These are phyloP conservation scores for Hibiscus trionum DNA, from an alignment of 345 rosid species.

Conservation along the genomic window DNA sequence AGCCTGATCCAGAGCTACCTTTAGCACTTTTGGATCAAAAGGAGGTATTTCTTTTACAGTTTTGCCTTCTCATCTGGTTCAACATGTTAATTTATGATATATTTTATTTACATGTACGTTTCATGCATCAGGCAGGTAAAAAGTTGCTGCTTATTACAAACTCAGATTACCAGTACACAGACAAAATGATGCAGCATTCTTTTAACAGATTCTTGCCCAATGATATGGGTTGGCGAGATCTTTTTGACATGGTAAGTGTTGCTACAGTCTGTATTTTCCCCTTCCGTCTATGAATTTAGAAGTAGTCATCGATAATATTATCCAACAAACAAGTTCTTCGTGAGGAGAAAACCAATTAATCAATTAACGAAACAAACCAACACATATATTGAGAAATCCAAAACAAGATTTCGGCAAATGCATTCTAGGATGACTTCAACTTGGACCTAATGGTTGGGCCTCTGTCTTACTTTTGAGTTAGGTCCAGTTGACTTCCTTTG, in stretches of 20 bases:
- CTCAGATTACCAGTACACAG: conserved; percentile 86
- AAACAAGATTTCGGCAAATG: background rate
- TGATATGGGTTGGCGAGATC: conserved; percentile 90
- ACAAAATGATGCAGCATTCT: conserved; percentile 98
- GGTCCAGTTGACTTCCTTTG: background rate
- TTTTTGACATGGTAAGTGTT: conserved; percentile 68
- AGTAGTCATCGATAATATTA: background rate
- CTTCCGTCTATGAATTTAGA: background rate
- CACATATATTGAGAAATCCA: background rate
- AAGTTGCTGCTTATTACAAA: conserved; percentile 90
- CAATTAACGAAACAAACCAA: background rate
- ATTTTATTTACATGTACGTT: conserved; percentile 11
- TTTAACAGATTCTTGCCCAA: conserved; percentile 85
- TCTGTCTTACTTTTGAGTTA: background rate
- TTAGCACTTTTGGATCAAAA: conserved; percentile 87
- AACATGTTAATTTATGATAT: background rate
- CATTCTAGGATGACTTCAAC: background rate
- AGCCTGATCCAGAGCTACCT: conserved; percentile 94
- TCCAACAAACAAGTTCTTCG: background rate
- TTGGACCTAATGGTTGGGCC: background rate
- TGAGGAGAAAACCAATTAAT: background rate
- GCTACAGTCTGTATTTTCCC: background rate
- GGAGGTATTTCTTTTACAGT: conserved; percentile 49
- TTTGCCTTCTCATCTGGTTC: background rate
- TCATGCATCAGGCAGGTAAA: conserved; percentile 77